Evolutionary conservation across 352 stramenopile genomes (phyloP), one percentile per base, ranked within the genome.

Genomic region (Globisporangium viniferum): DNA sequence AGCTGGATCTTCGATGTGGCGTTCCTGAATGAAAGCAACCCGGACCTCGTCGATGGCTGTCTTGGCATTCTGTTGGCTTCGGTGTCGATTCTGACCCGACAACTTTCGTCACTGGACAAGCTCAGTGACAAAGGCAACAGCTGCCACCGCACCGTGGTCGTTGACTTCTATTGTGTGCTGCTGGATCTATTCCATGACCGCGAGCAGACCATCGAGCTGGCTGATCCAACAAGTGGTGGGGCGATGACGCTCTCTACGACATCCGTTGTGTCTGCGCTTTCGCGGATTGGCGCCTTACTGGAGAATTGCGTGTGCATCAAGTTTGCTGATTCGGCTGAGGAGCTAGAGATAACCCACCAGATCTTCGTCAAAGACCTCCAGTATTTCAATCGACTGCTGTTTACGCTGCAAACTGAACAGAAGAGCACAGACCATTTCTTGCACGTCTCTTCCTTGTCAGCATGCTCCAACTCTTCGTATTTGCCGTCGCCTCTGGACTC

Each of bases 1-100:
- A 84, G 72, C 1, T 91, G 83, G 83, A 46, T 93, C 0, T 91
- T 93, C 59, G 83, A 92, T 56, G 31, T 83, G 4, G 24, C 88
- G 5, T 79, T 88, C 20, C 70, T 92, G 24, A 82, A 66, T 29
- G 64, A 79, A 8, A 72, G 70, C 36, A 74, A 66, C 14, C 27
- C 67, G 3, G 39, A 70, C 2, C 68, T 86, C 0, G 66, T 68
- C 3, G 56, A 78, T 22, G 70, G 51, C 36, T 85, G 75, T 31
- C 79, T 78, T 15, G 67, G 61, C 3, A 39, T 81, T 29, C 67
- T 78, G 20, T 74, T 59, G 39, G 65, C 59, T 51, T 62, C 69
- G 56, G 36, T 82, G 2, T 49, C 29, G 9, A 59, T 78, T 15
- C 41, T 84, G 39, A 48, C 68, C 12, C 59, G 39, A 12, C 69